Percentiles rank a stretch among this genome's conserved stretches.
phyloP scores from a whole-genome alignment of 2,329 filamentous ascomycete genomes.

The Elsinoe fawcettii region DNA sequence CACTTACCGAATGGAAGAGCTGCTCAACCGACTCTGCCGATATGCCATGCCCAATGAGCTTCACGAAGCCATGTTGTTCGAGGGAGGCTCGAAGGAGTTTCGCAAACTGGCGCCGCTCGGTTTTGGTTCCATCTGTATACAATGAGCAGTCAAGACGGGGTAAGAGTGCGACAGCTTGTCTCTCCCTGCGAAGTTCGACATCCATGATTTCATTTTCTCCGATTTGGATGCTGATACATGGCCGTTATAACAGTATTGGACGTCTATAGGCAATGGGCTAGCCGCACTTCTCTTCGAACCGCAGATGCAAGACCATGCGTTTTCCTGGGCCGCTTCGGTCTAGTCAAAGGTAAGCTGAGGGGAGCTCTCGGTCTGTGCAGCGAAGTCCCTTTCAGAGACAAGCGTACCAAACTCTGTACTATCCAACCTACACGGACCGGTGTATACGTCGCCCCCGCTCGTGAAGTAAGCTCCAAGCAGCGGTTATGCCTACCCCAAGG shows the following conservation, averaged over 20 bases:
- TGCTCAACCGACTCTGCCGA: constrained; percentile 25
- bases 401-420: neutral
- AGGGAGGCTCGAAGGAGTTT: neutral
- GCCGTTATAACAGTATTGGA: no score
- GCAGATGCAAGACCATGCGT: no score
- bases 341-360: neutral
- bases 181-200: neutral
- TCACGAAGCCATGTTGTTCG: constrained; percentile 32
- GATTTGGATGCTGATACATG: no score
- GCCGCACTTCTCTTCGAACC: no score
- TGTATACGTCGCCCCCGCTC: no score
- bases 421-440: neutral
- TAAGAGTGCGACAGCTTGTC: neutral
- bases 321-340: neutral
- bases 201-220: neutral
- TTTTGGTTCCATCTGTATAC: neutral
- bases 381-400: neutral
- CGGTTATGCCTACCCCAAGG: no score
- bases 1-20: constrained; percentile 23
- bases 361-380: neutral
- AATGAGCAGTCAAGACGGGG: neutral
- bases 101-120: neutral
- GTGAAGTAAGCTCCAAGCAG: no score
- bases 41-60: constrained; percentile 35
- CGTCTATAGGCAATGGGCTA: no score